phyloP scores from a whole-genome alignment of 352 stramenopile species.

The Phytophthora sp. region DNA sequence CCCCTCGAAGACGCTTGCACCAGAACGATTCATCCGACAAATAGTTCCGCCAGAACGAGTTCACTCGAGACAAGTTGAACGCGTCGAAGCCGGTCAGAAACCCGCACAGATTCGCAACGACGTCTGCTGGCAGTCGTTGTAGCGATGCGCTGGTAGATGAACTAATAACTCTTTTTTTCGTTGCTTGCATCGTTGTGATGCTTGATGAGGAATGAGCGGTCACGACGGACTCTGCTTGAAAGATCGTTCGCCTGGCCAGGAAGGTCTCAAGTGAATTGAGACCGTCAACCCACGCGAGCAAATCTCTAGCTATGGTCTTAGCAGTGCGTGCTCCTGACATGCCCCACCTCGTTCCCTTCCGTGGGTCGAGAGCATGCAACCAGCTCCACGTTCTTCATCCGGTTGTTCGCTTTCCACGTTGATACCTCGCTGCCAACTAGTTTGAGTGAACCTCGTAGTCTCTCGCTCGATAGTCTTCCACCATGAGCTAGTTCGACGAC shows the following conservation, averaged over 20 bases:
- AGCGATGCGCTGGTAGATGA: not conserved
- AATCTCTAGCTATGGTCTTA: too few relatives aligned
- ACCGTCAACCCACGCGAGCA: too few relatives aligned
- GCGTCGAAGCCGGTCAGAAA: conserved; percentile 35
- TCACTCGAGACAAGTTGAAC: conserved; percentile 25
- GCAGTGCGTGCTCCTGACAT: too few relatives aligned
- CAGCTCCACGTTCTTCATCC: not conserved
- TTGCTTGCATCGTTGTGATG: too few relatives aligned
- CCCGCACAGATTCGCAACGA: conserved; percentile 13
- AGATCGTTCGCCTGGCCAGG: too few relatives aligned
- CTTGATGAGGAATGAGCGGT: too few relatives aligned
- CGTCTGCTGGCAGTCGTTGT: conserved; percentile 7
- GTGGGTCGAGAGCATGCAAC: conserved; percentile 5
- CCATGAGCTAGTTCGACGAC: conserved; percentile 9
- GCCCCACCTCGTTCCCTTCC: not conserved
- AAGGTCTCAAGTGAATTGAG: too few relatives aligned
- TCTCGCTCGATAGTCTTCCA: not conserved
- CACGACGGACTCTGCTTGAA: too few relatives aligned
- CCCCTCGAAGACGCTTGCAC: not conserved
- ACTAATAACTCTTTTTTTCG: too few relatives aligned
- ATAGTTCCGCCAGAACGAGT: not conserved
- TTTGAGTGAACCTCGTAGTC: conserved; percentile 4
- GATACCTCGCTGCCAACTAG: too few relatives aligned
- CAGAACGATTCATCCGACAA: conserved; percentile 2
- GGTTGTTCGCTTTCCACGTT: too few relatives aligned